Conservation (phyloP, 345 rosid genomes). For the Capsella bursapastoris region DNA sequence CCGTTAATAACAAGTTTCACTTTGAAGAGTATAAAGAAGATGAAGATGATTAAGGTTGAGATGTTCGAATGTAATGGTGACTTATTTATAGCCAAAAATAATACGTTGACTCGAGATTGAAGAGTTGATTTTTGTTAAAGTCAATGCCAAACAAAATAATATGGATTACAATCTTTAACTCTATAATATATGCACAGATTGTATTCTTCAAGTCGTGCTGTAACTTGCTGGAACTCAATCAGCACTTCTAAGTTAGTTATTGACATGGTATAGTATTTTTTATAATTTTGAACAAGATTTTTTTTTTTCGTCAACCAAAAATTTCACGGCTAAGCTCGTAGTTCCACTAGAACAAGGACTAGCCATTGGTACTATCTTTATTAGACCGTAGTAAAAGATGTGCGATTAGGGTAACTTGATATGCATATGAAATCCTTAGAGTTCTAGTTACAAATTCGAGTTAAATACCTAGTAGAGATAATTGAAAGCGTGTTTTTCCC, state of each 20-base stretch:
- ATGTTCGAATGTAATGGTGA: background rate
- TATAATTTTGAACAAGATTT: background rate
- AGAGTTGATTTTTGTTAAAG: constrained; percentile 31
- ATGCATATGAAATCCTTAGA: background rate
- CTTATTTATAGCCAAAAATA: constrained; percentile 9
- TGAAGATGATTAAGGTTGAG: background rate
- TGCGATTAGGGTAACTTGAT: background rate
- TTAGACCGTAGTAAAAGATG: too few relatives aligned
- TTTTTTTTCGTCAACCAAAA: background rate
- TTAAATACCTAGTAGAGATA: background rate
- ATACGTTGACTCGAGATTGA: constrained; percentile 5
- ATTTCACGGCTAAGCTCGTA: too few relatives aligned
- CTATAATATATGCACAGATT: background rate
- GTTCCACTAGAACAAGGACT: too few relatives aligned
- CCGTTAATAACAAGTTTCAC: background rate
- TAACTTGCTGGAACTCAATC: background rate
- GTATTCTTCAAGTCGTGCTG: background rate
- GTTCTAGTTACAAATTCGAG: background rate
- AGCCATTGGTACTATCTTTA: too few relatives aligned
- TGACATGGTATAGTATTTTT: background rate
- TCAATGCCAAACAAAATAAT: background rate
- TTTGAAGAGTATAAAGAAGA: background rate
- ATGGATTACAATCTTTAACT: background rate
- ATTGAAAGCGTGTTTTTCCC: background rate
- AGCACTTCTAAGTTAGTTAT: background rate